Percentiles rank a stretch among this genome's conserved stretches.
These are phyloP conservation scores for Erodium moschatum DNA, from an alignment of 441 rosid species.

Conservation along the genomic window DNA sequence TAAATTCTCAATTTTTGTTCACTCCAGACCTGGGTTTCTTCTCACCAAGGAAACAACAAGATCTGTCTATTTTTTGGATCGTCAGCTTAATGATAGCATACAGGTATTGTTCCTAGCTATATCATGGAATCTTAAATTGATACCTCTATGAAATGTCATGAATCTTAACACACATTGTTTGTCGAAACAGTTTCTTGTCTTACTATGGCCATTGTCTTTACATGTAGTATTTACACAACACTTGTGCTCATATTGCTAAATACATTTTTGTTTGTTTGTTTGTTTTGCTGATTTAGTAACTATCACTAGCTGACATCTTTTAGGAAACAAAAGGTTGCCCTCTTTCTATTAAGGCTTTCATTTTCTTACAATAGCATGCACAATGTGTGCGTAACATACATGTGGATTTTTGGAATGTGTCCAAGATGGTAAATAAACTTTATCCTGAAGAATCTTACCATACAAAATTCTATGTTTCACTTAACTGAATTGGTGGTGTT, in stretches of 20 bases:
- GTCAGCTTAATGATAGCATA: constrained; percentile 82
- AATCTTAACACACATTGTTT: background rate
- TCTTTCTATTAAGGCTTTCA: background rate
- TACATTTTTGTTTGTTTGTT: background rate
- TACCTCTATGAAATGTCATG: background rate
- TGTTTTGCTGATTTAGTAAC: background rate
- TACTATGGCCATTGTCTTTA: background rate
- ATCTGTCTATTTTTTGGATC: constrained; percentile 55
- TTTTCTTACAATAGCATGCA: background rate
- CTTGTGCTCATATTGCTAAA: background rate
- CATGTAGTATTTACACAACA: background rate
- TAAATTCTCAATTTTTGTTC: constrained; percentile 73
- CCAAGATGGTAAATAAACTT: too few relatives aligned
- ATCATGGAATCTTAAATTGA: background rate
- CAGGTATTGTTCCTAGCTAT: constrained; percentile 37
- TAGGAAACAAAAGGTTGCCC: background rate
- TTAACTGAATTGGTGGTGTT: too few relatives aligned
- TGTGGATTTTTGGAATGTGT: too few relatives aligned
- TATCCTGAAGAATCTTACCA: too few relatives aligned
- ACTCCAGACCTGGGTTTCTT: constrained; percentile 88
- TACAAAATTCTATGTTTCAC: too few relatives aligned
- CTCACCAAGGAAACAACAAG: constrained; percentile 74
- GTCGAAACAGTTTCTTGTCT: background rate
- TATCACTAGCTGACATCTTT: background rate
- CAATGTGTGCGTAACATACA: too few relatives aligned